Evolutionary conservation across 2,329 filamentous ascomycete genomes (phyloP), one percentile per base, ranked within the genome.

Genomic region (Tolypocladium pustulatum): DNA sequence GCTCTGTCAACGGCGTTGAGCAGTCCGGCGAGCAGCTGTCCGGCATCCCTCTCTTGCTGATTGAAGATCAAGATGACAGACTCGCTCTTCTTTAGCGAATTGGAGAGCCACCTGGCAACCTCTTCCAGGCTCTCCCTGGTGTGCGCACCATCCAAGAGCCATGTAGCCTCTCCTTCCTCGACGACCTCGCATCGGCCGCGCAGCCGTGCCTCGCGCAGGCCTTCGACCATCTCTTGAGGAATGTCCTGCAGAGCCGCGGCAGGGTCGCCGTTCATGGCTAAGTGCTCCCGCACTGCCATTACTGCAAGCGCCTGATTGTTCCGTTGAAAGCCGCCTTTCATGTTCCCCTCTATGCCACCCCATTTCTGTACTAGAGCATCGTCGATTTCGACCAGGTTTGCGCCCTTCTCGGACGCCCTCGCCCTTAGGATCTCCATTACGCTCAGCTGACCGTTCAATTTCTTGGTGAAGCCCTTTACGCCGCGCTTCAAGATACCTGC

Each of bases 121-220:
- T 90, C 81, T 57, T 84, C 80, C 62, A 97, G 84, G 65, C 90
- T 95, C 65, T 96, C 91, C 27, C 86, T 78, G 0, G 92, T 97
- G 69, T 97, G 92, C 2, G 90, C 92, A 3, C 92, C 91, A 66
- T 97, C 92, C 20, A 96, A 83, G 63, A 88, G 85, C 91, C 92
- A 96, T 20, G 79, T 79, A 12, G 89, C 76, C 3, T 73, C 72
- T 2, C 75, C 74, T 3, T 75, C 67, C 37, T 72, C 73, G 2
- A 90, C 73, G 30, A 81, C 81, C 69, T 97, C 91, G 66, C 90
- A 95, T 20, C 92, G 81, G 0, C 92, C 92, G 20, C 88, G 81
- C 63, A 92, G 82, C 2, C 78, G 81, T 0, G 90, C 88, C 57
- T 79, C 69, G 63, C 84, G 80, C 2, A 97, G 73, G 0, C 90